Base-by-base conservation (phyloP, 441 rosid genomes). In the Dalechampia spathulata region DNA sequence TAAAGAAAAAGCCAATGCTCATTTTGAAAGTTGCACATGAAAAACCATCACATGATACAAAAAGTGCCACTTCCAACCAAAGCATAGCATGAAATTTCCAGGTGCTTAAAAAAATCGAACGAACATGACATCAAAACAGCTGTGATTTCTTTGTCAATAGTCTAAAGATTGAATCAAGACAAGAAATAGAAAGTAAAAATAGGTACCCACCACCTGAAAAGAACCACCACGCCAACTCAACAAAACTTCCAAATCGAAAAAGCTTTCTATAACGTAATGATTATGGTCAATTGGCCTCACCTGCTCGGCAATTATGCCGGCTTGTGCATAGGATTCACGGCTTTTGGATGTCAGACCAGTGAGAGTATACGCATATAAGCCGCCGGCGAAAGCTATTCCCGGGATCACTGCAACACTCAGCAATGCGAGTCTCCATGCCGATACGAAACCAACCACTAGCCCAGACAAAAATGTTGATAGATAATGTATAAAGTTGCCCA, bases 341-440 rank as follows among this genome's bases (percentile, higher is more conserved):
- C 99, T 90, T 73, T 93, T 93, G 14, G 99, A 87, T 1, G 99
- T 87, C 52, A 93, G 87, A 36, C 99, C 99, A 2, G 99, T 93
- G 62, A 93, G 85, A 4, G 99, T 93, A 43, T 93, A 90, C 7
- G 96, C 97, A 66, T 93, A 93, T 53, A 93, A 80, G 54, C 99
- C 99, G 1, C 99, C 99, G 23, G 99, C 99, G 57, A 93, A 93
- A 49, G 99, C 99, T 23, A 93, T 93, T 43, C 99, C 99, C 6
- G 99, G 99, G 49, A 93, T 93, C 50, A 93, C 93, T 22, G 97
- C 99, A 57, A 93, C 82, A 67, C 99, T 87, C 36, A 93, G 72
- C 76, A 93, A 65, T 44, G 99, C 96, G 60, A 93, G 70, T 81
- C 79, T 82, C 99, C 99, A 93, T 72, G 97, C 97, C 36, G 99